Percentiles rank a stretch among this genome's conserved stretches.
These are phyloP conservation scores for Penicillium soppii DNA, from an alignment of 495 filamentous ascomycete genomes.

Conservation along the genomic window DNA sequence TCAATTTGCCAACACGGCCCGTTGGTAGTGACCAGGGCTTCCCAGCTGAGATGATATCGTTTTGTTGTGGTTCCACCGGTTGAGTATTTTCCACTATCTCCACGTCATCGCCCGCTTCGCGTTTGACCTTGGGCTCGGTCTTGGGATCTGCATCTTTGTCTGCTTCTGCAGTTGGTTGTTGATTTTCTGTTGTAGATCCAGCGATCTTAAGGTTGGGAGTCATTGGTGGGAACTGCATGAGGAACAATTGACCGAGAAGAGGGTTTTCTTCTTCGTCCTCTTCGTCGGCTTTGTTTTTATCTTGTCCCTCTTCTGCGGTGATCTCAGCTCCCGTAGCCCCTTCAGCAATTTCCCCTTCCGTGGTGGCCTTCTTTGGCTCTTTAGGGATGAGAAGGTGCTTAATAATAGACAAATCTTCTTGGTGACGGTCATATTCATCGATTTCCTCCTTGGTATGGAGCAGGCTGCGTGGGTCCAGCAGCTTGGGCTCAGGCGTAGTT, in stretches of 20 bases:
- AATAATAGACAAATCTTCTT: slow-evolving; percentile 37
- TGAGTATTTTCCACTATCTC: slow-evolving; percentile 30
- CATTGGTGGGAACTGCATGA: slow-evolving; percentile 58
- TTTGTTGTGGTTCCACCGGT: slow-evolving; percentile 8
- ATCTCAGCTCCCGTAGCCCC: slow-evolving; percentile 8
- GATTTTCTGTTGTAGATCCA: slow-evolving; percentile 14
- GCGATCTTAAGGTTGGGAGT: slow-evolving; percentile 48
- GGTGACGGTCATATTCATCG: slow-evolving; percentile 46
- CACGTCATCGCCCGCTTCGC: slow-evolving; percentile 32
- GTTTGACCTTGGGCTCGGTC: slow-evolving; percentile 28
- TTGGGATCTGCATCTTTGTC: slow-evolving; percentile 3
- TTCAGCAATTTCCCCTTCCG: slow-evolving; percentile 12
- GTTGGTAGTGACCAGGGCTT: slow-evolving; percentile 47
- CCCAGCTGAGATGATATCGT: slow-evolving; percentile 37
- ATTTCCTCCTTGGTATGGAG: slow-evolving; percentile 48
- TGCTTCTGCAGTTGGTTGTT: slow-evolving; percentile 4
- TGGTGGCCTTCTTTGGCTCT: slow-evolving; percentile 19
- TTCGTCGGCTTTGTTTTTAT: slow-evolving; percentile 13
- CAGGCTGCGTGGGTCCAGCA: slow-evolving; percentile 34
- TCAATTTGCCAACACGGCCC: slow-evolving; percentile 56
- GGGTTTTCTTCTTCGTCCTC: slow-evolving; percentile 30
- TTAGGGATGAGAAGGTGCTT: slow-evolving; percentile 34
- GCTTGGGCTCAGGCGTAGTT: slow-evolving; percentile 3
- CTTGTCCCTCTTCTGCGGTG: slow-evolving; percentile 7
- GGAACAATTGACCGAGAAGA: slow-evolving; percentile 44